Percentiles rank a stretch among this genome's conserved stretches.
phyloP scores from a whole-genome alignment of 257 asterid genomes.

The Solanum clarkiae region DNA sequence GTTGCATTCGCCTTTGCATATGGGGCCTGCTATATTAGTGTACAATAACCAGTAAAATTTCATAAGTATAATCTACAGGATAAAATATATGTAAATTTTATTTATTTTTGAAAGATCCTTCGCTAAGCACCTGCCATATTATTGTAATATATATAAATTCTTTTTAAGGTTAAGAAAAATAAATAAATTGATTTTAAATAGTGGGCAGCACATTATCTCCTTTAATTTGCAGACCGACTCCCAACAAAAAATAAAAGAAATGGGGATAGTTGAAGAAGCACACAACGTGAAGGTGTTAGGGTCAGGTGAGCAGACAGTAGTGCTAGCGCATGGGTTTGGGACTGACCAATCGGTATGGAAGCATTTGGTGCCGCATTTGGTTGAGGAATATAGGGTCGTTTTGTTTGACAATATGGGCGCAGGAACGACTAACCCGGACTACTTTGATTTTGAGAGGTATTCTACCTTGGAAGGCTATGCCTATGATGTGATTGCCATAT shows the following conservation, averaged over 20 bases:
- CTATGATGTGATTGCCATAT: not conserved
- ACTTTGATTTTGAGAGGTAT: not conserved
- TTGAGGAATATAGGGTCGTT: not conserved
- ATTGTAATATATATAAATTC: too few relatives aligned
- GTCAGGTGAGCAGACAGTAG: not conserved
- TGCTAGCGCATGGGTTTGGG: not conserved
- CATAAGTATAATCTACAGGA: rapidly evolving
- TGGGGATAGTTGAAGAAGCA: not conserved
- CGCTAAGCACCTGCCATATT: too few relatives aligned
- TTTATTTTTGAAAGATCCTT: rapidly evolving
- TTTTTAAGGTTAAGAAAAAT: too few relatives aligned
- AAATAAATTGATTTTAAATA: not conserved
- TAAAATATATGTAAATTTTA: too few relatives aligned
- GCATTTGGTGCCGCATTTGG: not conserved
- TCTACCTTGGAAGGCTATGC: not conserved
- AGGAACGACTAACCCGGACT: not conserved
- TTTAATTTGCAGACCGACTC: not conserved
- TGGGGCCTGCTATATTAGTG: not conserved
- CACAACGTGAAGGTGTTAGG: not conserved
- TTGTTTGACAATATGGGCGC: not conserved
- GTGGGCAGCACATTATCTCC: not conserved
- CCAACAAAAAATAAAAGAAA: not conserved
- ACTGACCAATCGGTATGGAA: not conserved
- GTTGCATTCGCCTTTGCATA: not conserved
- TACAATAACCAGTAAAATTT: too few relatives aligned